These are phyloP conservation scores for Cytidiella melzeri DNA, from an alignment of 768 basidiomycete species.

Conservation along the genomic window DNA sequence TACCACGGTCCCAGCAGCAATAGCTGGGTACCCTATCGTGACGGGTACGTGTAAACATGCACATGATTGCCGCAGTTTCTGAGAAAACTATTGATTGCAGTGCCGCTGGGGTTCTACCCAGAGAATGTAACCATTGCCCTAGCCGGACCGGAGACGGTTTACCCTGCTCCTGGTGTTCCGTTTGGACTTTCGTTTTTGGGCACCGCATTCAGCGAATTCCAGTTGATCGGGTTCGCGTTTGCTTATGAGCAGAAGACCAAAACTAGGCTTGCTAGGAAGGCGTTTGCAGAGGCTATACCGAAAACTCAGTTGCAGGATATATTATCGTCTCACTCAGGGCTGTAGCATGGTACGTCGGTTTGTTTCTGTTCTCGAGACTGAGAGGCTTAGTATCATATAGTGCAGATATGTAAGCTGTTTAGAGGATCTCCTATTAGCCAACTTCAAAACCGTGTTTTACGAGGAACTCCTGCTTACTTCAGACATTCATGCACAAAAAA, in stretches of 20 bases:
- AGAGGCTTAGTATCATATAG: no score
- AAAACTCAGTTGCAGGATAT: constrained; percentile 27
- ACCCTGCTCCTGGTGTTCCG: constrained; percentile 48
- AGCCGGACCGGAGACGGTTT: constrained; percentile 29
- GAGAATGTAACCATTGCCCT: constrained; percentile 36
- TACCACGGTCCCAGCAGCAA: constrained; percentile 35
- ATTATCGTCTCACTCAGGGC: constrained; percentile 1
- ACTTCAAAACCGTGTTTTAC: no score
- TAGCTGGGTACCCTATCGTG: constrained; percentile 62
- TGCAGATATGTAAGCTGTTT: no score
- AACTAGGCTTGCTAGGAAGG: constrained; percentile 22
- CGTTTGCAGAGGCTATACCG: constrained; percentile 27
- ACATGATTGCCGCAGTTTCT: no score
- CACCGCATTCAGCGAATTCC: constrained; percentile 54
- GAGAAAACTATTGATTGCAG: no score
- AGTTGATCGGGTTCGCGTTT: constrained; percentile 51
- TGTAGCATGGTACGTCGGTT: not conserved
- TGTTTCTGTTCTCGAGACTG: not conserved
- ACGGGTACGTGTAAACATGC: constrained; percentile 38
- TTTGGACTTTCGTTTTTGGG: constrained; percentile 60
- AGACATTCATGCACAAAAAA: no score
- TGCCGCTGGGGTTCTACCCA: constrained; percentile 57
- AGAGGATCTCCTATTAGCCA: no score
- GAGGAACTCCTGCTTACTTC: no score
- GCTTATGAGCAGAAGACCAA: constrained; percentile 48